Evolutionary conservation across 1,284 basidiomycete species (phyloP), one percentile per base, ranked within the genome.

Genomic region (Melampsora larici-populina): DNA sequence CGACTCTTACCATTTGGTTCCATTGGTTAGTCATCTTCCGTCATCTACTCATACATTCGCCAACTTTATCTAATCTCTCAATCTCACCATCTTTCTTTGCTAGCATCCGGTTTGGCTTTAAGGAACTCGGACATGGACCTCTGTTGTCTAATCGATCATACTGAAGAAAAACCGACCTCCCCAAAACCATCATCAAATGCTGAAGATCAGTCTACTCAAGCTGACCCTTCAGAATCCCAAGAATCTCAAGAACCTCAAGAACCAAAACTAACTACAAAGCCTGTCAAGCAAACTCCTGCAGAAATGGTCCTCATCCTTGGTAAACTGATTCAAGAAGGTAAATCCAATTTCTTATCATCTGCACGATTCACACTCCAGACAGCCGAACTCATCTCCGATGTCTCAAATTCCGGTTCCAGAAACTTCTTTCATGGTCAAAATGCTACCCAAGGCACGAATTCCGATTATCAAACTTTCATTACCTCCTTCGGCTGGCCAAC

Each of bases 341-440:
- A 80, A 88, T 86, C 63, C 18, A 66, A 26, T 24, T 26, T 43
- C 13, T 9, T n/a, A 31, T 31, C 31, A 60, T 60, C 11, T 7
- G 13, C 48, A 24, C 64, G n/a, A 69, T 11, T n/a, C 66, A 70
- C 72, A n/a, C 62, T 55, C 18, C 7, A 55, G 24, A 55, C 18
- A 51, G n/a, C 18, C 18, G 18, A 31, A 18, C 68, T 51, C 69
- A 21, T 62, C 33, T 24, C 29, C 64, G 36, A 24, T 24, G 9
- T 36, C 51, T 31, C 70, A 71, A 79, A 51, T 31, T 66, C 29
- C 31, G 66, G 73, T 65, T 64, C 18, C 83, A 91, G 95, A 98
- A 86, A 98, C 96, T 62, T 95, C 97, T 85, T 98, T 98, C 84
- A 91, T 91, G 82, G 94, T 99, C 85, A 97, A 98, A 85, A 92